Conservation (phyloP, 352 stramenopile genomes). For the Nothophytophthora sp. region DNA sequence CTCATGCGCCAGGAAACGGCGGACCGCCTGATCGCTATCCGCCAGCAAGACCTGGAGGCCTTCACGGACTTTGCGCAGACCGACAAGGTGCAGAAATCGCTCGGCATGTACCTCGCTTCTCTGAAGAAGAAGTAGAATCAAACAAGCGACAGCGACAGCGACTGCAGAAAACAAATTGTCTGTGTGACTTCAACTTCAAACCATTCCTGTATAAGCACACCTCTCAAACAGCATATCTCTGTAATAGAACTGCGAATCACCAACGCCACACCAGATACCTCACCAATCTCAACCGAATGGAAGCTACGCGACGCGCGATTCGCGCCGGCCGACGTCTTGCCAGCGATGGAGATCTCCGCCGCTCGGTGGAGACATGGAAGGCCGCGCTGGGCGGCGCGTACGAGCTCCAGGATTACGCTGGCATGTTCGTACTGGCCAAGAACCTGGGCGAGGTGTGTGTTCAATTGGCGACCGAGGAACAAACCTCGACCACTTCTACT, state of each 20-base stretch:
- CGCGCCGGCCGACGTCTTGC: constrained; percentile 39
- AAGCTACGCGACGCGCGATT: constrained; percentile 32
- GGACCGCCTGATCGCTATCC: constrained; percentile 47
- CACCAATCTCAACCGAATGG: constrained; percentile 19
- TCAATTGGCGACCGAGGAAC: constrained; percentile 15
- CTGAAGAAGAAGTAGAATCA: constrained; percentile 62
- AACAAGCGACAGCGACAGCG: neutral
- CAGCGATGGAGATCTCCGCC: constrained; percentile 26
- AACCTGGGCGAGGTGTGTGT: constrained; percentile 64
- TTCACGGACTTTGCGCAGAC: constrained; percentile 79
- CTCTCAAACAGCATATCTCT: too few relatives aligned
- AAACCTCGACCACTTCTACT: neutral
- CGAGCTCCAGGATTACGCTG: constrained; percentile 42
- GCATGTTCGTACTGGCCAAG: constrained; percentile 67
- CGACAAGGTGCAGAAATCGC: constrained; percentile 83
- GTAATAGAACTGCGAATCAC: constrained; percentile 12
- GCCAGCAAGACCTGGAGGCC: constrained; percentile 62
- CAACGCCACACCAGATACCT: constrained; percentile 2
- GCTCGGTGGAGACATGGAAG: constrained; percentile 52
- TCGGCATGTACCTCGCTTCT: constrained; percentile 75
- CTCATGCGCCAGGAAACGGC: constrained; percentile 79
- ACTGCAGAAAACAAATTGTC: neutral
- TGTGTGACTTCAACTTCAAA: too few relatives aligned
- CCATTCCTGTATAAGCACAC: too few relatives aligned
- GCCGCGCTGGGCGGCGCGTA: constrained; percentile 51